phyloP scores from a whole-genome alignment of 768 basidiomycete species.

The Tricholoma saponaceum region DNA sequence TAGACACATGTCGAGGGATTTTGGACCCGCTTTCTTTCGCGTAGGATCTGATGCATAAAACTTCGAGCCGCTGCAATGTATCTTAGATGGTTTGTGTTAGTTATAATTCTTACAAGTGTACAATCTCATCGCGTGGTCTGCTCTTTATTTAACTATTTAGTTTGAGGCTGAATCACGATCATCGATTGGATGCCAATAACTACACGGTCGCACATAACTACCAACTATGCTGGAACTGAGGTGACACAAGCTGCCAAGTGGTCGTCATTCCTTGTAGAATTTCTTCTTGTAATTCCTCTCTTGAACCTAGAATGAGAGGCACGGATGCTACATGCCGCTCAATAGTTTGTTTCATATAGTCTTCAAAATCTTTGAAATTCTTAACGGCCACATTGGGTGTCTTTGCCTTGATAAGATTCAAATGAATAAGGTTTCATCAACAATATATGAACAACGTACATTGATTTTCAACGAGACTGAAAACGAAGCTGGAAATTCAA shows the following conservation, averaged over 20 bases:
- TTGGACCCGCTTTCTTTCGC: conserved; percentile 3
- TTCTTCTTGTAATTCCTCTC: no score
- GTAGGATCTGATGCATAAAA: not conserved
- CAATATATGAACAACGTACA: not conserved
- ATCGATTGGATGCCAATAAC: no score
- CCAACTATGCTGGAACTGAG: no score
- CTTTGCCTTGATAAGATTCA: not conserved
- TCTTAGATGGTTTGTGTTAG: not conserved
- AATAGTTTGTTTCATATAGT: no score
- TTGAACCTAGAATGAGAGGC: not conserved
- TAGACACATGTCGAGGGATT: conserved; percentile 1
- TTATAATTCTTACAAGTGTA: no score
- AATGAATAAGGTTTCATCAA: not conserved
- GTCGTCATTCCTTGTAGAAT: no score
- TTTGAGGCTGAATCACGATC: no score
- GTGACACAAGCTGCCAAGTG: no score
- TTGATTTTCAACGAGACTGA: not conserved
- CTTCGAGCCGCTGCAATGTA: not conserved
- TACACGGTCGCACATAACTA: no score
- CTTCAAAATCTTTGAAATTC: not conserved
- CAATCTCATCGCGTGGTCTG: no score
- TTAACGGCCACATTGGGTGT: not conserved
- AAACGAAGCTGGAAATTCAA: not conserved
- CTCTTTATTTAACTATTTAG: no score
- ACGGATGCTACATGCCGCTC: not conserved